Base-by-base conservation (phyloP, 306 rosid species). In the Ormosia semicastrata region DNA sequence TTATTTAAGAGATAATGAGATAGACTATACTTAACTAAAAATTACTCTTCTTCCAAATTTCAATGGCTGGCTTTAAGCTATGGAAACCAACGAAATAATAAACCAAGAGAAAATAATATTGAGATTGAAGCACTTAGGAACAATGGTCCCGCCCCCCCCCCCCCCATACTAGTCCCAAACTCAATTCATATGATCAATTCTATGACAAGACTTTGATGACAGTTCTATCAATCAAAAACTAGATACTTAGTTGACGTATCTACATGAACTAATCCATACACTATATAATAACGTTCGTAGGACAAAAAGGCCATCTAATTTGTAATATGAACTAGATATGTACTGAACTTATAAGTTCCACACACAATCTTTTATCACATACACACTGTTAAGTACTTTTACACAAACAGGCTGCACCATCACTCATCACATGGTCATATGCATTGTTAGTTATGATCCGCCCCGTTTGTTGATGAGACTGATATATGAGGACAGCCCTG, bases 271-370 rank as follows among this genome's bases (percentile, higher is more conserved):
- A 62, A 80, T 41, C 15, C 33, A 62, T 76, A 85, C 85, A 81
- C 82, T 82, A 66, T 82, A 66, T 2, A 75, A 7, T 34, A 57
- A 49, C 59, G 58, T 46, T 30, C 1, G 30, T 59, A 2, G 46
- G 39, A 37, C 80, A 84, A 66, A 72, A 84, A 53, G 71, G 72
- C 66, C 66, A 76, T 77, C 88, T 85, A 82, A 39, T 57, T 46
- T 70, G 60, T 53, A 81, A 77, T 49, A 85, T 71, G 60, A 71
- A 67, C 86, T 77, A 81, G 63, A 54, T 71, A 71, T 50, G 75
- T 43, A 76, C 75, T 81, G 50, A 71, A 85, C 78, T 68, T 80
- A 8, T 8, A 76, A 71, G 76, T 65, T 77, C 36, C 83, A 77
- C 82, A 82, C 71, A 44, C 66, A 76, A 64, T 76, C 62, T 71